A percentile compares a stretch with the other conserved stretches of the same genome.
These are phyloP conservation scores for Macrophomina pseudophaseolina DNA, from an alignment of 2,329 filamentous ascomycete species.

Conservation along the genomic window DNA sequence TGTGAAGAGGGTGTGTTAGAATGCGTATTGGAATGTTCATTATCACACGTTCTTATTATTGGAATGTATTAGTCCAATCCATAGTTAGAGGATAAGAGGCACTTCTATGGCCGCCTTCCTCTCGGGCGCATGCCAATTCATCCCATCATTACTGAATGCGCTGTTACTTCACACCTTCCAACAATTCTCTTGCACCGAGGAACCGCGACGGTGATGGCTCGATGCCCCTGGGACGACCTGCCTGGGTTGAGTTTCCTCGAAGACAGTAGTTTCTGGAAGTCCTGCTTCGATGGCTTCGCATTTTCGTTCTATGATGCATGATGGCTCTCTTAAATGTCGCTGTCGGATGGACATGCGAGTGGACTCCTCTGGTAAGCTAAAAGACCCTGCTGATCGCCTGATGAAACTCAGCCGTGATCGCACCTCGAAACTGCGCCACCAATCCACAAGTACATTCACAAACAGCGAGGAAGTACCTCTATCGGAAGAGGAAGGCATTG, in stretches of 20 bases:
- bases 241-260: background rate
- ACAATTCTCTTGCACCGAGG: background rate
- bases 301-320: background rate
- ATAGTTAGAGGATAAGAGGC: too few species aligned
- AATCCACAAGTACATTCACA: background rate
- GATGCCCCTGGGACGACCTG: background rate
- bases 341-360: background rate
- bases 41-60: too few species aligned
- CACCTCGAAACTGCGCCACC: background rate
- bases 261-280: slow-evolving; percentile 3
- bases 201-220: background rate
- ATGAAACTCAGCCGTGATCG: background rate
- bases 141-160: too few species aligned
- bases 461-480: background rate
- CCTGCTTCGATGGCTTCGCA: background rate
- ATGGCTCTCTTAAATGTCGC: background rate
- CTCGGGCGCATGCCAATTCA: too few species aligned
- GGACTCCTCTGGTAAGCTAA: background rate
- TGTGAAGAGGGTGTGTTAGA: too few species aligned
- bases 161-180: too few species aligned
- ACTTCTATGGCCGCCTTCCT: too few species aligned
- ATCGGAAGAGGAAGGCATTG: background rate
- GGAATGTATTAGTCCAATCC: too few species aligned
- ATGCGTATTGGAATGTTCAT: too few species aligned
- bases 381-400: background rate